Conservation (phyloP, 306 rosid species). For the Canavalia ensiformis region DNA sequence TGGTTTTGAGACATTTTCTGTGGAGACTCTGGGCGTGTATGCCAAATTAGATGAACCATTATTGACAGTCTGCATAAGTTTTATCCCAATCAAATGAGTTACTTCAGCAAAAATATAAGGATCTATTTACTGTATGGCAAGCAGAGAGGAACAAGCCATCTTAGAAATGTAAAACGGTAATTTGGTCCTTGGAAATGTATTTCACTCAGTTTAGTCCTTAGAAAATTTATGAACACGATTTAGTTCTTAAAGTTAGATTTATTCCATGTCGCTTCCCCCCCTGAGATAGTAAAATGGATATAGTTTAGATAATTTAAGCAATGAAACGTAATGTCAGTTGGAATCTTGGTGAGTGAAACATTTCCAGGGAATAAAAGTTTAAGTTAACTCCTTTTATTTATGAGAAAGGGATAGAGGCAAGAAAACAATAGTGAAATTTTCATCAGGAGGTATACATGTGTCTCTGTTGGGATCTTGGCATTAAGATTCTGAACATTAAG, state of each 20-base stretch:
- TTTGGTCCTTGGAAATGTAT: slow-evolving; percentile 21
- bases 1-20: slow-evolving; percentile 44
- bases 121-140: not conserved
- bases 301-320: not conserved
- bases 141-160: slow-evolving; percentile 8
- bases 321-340: not conserved
- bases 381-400: not conserved
- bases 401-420: not conserved
- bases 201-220: not conserved
- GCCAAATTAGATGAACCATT: slow-evolving; percentile 51
- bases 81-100: slow-evolving; percentile 22
- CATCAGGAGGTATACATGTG: slow-evolving; percentile 52
- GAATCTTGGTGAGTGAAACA: not conserved
- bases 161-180: not conserved
- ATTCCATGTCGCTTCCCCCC: not conserved
- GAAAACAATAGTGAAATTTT: not conserved
- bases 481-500: slow-evolving; percentile 48
- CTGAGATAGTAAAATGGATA: not conserved
- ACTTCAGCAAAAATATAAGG: not conserved
- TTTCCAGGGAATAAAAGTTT: not conserved
- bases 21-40: slow-evolving; percentile 24
- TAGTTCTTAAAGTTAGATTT: not conserved
- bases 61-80: slow-evolving; percentile 54
- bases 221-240: not conserved
- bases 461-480: slow-evolving; percentile 45